Percentiles rank a stretch among this genome's conserved stretches.
These are phyloP conservation scores for Saturnispora saitoi DNA, from an alignment of 805 yeast genomes.

Conservation along the genomic window DNA sequence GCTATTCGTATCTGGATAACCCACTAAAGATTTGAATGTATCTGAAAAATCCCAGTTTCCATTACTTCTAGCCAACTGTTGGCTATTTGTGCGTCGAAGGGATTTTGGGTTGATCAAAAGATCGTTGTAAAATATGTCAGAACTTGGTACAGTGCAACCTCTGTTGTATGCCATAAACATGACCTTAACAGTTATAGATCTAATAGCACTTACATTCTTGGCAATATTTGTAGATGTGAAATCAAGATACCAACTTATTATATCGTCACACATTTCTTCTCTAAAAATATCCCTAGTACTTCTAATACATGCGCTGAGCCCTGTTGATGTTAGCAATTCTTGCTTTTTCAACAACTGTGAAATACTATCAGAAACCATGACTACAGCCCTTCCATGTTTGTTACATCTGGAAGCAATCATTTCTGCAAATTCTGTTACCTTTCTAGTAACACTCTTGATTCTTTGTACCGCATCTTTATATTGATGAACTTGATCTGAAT, in stretches of 20 bases:
- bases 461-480: slow-evolving; percentile 64
- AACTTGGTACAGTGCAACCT: slow-evolving; percentile 32
- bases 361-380: slow-evolving; percentile 48
- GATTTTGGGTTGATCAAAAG: slow-evolving; percentile 18
- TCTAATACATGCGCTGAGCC: slow-evolving; percentile 57
- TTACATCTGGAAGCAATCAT: slow-evolving; percentile 66
- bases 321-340: slow-evolving; percentile 49
- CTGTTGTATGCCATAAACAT: slow-evolving; percentile 54
- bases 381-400: slow-evolving; percentile 58
- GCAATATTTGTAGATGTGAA: slow-evolving; percentile 46
- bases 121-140: slow-evolving; percentile 22
- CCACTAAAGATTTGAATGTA: slow-evolving; percentile 37
- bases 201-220: slow-evolving; percentile 37
- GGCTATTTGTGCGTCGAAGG: not conserved
- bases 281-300: slow-evolving; percentile 62
- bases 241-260: slow-evolving; percentile 56
- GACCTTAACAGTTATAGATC: slow-evolving; percentile 47
- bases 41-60: slow-evolving; percentile 40
- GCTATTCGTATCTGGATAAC: slow-evolving; percentile 29
- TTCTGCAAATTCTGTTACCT: slow-evolving; percentile 53
- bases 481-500: slow-evolving; percentile 76
- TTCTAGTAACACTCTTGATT: slow-evolving; percentile 54
- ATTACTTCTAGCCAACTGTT: slow-evolving; percentile 17
- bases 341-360: slow-evolving; percentile 45
- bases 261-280: slow-evolving; percentile 73